Evolutionary conservation across 345 rosid genomes (phyloP), one percentile per base, ranked within the genome.

Genomic region (Angophora floribunda): DNA sequence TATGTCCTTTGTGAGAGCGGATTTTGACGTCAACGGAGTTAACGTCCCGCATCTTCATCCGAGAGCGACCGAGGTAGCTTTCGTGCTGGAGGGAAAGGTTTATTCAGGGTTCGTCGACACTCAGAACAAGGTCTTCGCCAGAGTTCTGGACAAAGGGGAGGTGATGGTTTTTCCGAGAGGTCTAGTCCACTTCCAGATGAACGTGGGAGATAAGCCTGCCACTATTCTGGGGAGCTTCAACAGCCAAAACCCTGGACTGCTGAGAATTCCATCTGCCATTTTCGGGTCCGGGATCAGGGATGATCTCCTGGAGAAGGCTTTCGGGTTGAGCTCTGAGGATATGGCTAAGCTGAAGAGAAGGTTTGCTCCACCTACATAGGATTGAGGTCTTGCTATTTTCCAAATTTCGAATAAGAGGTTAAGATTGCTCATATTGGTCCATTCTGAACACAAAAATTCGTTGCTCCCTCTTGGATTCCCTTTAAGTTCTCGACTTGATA

Each of bases 111-210:
- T 97, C 85, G 94, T 97, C 0, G 99, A 96, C 85, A 91, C 98
- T 0, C 88, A 93, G 88, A 95, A 95, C 90, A 88, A 88, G 82
- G 70, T 96, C 53, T 97, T 90, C 86, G 96, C 98, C 9, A 94
- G 91, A 84, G 98, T 96, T 32, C 91, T 95, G 88, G 96, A 94
- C 49, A 93, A 94, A 57, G 99, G 99, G 50, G 97, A 97, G 32
- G 95, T 95, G 47, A 97, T 97, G 97, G 97, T 97, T 87, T 97
- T 95, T 88, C 97, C 98, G n/a, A 93, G 91, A 89, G 98, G 98
- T 9, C 88, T 95, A 26, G 87, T 97, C 22, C 98, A 95, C 92
- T 96, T 97, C 88, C 99, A 97, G 86, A 96, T 95, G 98, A 97
- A 97, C 88, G 93, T 95, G 7, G 99, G 99, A 59, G 92, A 94